phyloP scores from a whole-genome alignment of 768 basidiomycete species.

The Auricularia sp. region DNA sequence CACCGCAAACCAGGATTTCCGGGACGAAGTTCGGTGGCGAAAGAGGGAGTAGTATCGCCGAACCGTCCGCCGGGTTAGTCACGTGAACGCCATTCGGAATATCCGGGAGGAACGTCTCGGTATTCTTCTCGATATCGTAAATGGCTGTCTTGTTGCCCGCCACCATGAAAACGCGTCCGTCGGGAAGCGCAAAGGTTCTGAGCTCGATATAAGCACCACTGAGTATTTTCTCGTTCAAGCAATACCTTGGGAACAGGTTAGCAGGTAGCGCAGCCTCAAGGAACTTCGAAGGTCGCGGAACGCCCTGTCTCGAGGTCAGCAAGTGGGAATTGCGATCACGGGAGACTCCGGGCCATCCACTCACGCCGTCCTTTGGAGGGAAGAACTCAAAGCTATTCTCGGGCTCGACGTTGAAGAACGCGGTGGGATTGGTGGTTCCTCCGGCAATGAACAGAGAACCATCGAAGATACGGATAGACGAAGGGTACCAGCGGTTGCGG shows the following conservation, averaged over 20 bases:
- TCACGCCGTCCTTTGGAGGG: conserved; percentile 20
- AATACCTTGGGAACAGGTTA: background rate
- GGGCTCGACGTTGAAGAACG: conserved; percentile 21
- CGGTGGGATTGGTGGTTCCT: conserved; percentile 14
- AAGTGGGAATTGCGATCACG: background rate
- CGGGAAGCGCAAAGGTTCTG: conserved; percentile 26
- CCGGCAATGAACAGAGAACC: conserved; percentile 47
- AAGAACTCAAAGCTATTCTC: conserved; percentile 25
- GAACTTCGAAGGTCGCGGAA: background rate
- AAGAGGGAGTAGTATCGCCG: conserved; percentile 21
- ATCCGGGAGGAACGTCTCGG: conserved; percentile 25
- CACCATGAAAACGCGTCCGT: conserved; percentile 50
- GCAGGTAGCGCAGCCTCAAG: background rate
- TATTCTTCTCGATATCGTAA: conserved; percentile 25
- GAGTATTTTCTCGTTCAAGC: no score
- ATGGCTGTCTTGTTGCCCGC: conserved; percentile 50
- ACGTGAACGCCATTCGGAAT: conserved; percentile 29
- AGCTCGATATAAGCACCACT: no score
- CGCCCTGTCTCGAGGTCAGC: background rate
- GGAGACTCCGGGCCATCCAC: background rate
- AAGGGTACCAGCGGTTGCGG: conserved; percentile 20
- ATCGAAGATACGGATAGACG: background rate
- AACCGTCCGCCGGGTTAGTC: conserved; percentile 20
- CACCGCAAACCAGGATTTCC: conserved; percentile 23
- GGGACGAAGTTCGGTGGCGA: conserved; percentile 19